Evolutionary conservation across 805 yeast genomes (phyloP), one percentile per base, ranked within the genome.

Genomic region (Maudiozyma turicensis): DNA sequence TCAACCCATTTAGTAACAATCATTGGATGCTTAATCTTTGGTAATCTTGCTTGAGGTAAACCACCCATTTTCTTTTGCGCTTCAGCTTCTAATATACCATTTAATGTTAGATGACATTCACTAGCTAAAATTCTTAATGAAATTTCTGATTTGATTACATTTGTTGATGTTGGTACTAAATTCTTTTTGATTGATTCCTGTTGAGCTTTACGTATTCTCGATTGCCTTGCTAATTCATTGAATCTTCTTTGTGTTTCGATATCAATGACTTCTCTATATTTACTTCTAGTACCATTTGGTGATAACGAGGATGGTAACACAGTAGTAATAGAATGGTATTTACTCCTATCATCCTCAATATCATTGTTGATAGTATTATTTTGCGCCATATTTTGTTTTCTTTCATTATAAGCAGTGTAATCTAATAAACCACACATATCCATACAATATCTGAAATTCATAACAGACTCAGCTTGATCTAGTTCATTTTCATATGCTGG

Each of bases 1-100:
- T 93, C 99, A 31, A 95, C 98, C 99, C 99, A 93, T 64, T 91
- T 90, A 52, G 95, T 85, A 41, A 91, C 60, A 52, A 86, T 78
- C 15, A 80, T 77, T 10, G 90, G 95, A 53, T 78, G 76, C 48
- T 64, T 66, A 10, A 61, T 52, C 42, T 60, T 58, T 28, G 67
- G 65, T 51, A 59, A 55, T 48, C 63, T 54, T 41, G 64, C 56
- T 47, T 51, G 63, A 39, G 68, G 67, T 49, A 63, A 50, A 8
- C 65, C 67, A 33, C 66, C 67, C 72, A 71, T 69, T 55, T 70
- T 67, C 38, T 72, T 65, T 52, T 72, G 75, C 33, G 74, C 72
- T 51, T 73, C 76, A 8, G 75, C 69, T 51, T 69, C 69, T 34
- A 68, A 54, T 42, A 73, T 71, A 45, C 77, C 77, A 54, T 70